phyloP scores from a whole-genome alignment of 306 rosid species.

The Amphicarpaea edgeworthii region DNA sequence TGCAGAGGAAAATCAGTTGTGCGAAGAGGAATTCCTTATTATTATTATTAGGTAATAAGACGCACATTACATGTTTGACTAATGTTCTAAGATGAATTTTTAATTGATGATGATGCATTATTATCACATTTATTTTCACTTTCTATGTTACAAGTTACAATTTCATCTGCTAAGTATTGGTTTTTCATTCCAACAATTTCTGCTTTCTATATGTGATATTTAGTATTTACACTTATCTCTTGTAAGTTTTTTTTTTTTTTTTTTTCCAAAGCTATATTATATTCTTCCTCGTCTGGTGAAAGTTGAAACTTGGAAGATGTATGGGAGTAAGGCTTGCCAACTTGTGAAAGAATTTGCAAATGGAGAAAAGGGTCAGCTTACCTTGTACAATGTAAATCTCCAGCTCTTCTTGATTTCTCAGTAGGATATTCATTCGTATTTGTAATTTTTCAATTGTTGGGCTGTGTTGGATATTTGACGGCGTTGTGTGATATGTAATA shows the following conservation, averaged over 20 bases:
- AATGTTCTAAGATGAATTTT: neutral
- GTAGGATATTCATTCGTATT: neutral
- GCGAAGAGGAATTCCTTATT: no score
- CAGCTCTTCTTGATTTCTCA: conserved; percentile 21
- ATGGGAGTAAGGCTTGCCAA: conserved; percentile 79
- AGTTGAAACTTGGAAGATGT: conserved; percentile 64
- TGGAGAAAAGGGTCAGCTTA: conserved; percentile 78
- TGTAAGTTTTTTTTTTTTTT: neutral
- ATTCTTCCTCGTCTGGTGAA: conserved; percentile 15
- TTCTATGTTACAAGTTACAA: no score
- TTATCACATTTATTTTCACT: no score
- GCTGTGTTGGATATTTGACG: neutral
- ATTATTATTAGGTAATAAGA: neutral
- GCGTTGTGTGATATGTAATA: no score
- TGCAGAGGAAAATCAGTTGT: no score
- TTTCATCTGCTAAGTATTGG: no score
- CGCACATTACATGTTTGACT: neutral
- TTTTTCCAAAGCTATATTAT: neutral
- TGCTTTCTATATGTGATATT: neutral
- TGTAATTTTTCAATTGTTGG: neutral
- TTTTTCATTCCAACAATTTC: neutral
- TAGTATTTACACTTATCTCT: no score
- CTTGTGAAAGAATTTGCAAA: conserved; percentile 75
- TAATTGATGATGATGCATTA: no score
- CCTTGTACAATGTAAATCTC: conserved; percentile 70